Percentiles rank a stretch among this genome's conserved stretches.
Conservation (phyloP, 1,284 basidiomycete species). For the Leccinum holopus region DNA sequence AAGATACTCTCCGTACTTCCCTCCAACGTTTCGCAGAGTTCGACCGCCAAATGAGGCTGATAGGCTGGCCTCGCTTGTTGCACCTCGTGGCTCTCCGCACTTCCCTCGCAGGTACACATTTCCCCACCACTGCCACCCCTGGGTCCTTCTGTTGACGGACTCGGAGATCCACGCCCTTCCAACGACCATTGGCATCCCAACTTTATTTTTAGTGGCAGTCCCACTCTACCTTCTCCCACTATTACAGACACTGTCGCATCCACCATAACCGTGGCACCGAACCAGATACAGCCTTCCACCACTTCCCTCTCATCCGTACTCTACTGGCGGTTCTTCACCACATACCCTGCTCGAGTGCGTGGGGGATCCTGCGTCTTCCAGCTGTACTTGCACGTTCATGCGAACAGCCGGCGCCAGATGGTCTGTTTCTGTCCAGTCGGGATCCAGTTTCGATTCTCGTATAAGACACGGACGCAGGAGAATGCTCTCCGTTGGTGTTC, state of each 20-base stretch:
- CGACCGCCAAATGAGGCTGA: too few relatives aligned
- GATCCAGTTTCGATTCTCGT: conserved; percentile 12
- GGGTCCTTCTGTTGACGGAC: conserved; percentile 19
- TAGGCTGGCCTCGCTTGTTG: too few relatives aligned
- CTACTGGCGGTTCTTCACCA: conserved; percentile 15
- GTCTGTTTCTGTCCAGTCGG: conserved; percentile 9
- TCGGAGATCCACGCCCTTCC: conserved; percentile 15
- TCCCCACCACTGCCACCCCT: conserved; percentile 38
- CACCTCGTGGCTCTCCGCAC: conserved; percentile 41
- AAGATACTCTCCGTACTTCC: too few relatives aligned
- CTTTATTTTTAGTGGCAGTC: conserved; percentile 18
- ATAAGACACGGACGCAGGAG: conserved; percentile 21
- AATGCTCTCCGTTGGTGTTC: conserved; percentile 27
- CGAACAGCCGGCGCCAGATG: conserved; percentile 16
- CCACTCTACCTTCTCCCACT: conserved; percentile 5
- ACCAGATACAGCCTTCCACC: neutral
- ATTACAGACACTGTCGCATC: conserved; percentile 9
- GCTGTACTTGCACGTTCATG: conserved; percentile 20
- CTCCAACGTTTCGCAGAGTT: too few relatives aligned
- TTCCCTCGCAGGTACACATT: conserved; percentile 36
- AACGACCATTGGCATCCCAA: conserved; percentile 19
- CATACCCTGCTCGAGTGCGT: conserved; percentile 15
- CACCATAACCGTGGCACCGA: conserved; percentile 15
- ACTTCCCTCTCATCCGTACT: too few relatives aligned
- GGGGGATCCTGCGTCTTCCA: conserved; percentile 13